Evolutionary conservation across 371 early-diverging fungal genomes (phyloP).

Genomic region (Basidiobolus meristosporus): DNA sequence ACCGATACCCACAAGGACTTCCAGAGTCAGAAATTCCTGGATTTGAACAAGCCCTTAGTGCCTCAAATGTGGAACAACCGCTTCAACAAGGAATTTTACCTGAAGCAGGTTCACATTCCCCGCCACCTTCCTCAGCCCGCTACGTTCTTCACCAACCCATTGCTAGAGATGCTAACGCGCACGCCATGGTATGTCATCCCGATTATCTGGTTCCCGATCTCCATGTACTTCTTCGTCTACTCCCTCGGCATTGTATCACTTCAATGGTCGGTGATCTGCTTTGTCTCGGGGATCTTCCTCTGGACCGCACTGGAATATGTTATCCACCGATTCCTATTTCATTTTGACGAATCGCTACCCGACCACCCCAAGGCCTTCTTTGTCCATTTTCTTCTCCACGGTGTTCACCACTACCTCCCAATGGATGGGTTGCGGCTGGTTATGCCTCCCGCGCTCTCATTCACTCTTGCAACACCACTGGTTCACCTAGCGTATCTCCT

Average conservation of each 20-base stretch:
- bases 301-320: slow-evolving; percentile 75
- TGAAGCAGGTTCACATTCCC: slow-evolving; percentile 81
- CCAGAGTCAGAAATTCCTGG: slow-evolving; percentile 54
- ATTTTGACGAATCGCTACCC: slow-evolving; percentile 70
- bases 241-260: not conserved
- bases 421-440: slow-evolving; percentile 91
- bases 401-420: slow-evolving; percentile 88
- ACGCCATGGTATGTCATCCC: slow-evolving; percentile 90
- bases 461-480: slow-evolving; percentile 36
- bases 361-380: slow-evolving; percentile 54
- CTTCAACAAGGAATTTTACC: slow-evolving; percentile 61
- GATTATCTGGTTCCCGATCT: slow-evolving; percentile 54
- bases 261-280: slow-evolving; percentile 7
- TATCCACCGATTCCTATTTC: slow-evolving; percentile 86
- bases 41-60: slow-evolving; percentile 61
- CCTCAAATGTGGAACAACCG: slow-evolving; percentile 51
- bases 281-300: slow-evolving; percentile 10
- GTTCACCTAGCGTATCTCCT: slow-evolving; percentile 23
- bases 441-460: slow-evolving; percentile 83
- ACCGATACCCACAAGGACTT: slow-evolving; percentile 21
- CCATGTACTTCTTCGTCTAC: slow-evolving; percentile 3
- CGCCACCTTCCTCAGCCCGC: slow-evolving; percentile 62
- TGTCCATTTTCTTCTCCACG: slow-evolving; percentile 81
- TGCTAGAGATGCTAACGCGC: slow-evolving; percentile 59
- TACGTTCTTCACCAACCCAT: slow-evolving; percentile 48